Evolutionary conservation across 345 rosid genomes (phyloP).

Genomic region (Boechera divaricarpa): DNA sequence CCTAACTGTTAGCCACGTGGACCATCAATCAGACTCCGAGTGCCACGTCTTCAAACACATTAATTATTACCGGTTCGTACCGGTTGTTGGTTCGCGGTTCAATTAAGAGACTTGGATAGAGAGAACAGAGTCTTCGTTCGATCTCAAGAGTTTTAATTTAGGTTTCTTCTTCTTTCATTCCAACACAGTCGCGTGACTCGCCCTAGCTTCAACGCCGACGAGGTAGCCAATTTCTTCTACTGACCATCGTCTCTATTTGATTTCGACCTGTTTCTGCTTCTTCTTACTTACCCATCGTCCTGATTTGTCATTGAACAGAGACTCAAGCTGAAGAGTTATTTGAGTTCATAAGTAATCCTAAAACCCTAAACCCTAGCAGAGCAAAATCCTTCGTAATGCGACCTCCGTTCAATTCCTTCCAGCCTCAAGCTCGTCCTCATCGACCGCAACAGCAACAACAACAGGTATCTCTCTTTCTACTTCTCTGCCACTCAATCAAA

Average conservation of each 20-base stretch:
- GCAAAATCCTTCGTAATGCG: constrained; percentile 33
- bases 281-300: constrained; percentile 5
- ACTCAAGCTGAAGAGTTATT: neutral
- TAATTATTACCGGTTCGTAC: neutral
- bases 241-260: neutral
- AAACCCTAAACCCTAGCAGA: constrained; percentile 37
- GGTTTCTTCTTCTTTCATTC: constrained; percentile 11
- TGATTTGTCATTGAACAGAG: neutral
- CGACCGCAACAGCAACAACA: constrained; percentile 43
- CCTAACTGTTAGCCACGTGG: constrained; percentile 18
- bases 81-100: constrained; percentile 22
- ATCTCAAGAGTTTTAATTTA: neutral
- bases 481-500: neutral
- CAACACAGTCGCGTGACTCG: constrained; percentile 18
- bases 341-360: constrained; percentile 16
- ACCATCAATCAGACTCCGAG: neutral
- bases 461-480: constrained; percentile 38
- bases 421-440: constrained; percentile 29
- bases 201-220: constrained; percentile 37
- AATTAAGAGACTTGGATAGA: neutral
- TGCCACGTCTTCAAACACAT: constrained; percentile 14
- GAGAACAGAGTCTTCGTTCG: neutral
- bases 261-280: neutral
- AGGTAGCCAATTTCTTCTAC: constrained; percentile 10
- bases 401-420: constrained; percentile 44